phyloP scores from a whole-genome alignment of 2,329 filamentous ascomycete species.

The Ascochyta viciae-villosae region DNA sequence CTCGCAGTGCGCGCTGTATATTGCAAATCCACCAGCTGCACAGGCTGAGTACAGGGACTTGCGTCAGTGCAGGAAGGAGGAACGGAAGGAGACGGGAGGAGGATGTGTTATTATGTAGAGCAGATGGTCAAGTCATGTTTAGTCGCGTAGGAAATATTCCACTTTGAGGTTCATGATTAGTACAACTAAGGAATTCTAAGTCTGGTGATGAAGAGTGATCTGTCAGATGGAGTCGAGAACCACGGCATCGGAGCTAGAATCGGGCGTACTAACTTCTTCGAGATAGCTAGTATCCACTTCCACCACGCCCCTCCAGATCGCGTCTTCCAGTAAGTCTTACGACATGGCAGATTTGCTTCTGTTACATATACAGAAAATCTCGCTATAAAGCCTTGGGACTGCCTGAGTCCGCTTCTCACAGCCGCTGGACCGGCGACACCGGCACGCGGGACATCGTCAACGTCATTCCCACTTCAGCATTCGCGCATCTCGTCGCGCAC shows the following conservation, averaged over 20 bases:
- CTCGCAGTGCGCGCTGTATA: neutral
- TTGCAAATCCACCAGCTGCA: neutral
- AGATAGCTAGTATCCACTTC: slow-evolving; percentile 9
- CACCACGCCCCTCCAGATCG: slow-evolving; percentile 11
- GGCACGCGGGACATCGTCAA: slow-evolving; percentile 15
- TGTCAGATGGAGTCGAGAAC: neutral
- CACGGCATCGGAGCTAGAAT: slow-evolving; percentile 8
- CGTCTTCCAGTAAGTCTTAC: neutral
- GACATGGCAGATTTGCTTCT: neutral
- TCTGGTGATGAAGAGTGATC: too few relatives aligned
- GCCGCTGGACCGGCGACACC: slow-evolving; percentile 16
- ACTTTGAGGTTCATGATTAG: too few relatives aligned
- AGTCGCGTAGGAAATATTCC: neutral
- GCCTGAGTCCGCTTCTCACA: neutral
- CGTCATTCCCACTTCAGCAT: slow-evolving; percentile 15
- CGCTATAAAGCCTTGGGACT: neutral
- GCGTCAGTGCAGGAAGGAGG: neutral
- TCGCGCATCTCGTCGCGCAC: neutral
- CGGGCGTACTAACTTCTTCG: slow-evolving; percentile 10
- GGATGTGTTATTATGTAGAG: neutral
- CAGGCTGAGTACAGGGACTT: neutral
- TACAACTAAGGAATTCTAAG: too few relatives aligned
- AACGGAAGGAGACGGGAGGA: neutral
- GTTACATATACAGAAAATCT: neutral
- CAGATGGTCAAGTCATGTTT: neutral